Conservation (phyloP, 192 early-diverging fungal genomes). For the Coemansia sp. region DNA sequence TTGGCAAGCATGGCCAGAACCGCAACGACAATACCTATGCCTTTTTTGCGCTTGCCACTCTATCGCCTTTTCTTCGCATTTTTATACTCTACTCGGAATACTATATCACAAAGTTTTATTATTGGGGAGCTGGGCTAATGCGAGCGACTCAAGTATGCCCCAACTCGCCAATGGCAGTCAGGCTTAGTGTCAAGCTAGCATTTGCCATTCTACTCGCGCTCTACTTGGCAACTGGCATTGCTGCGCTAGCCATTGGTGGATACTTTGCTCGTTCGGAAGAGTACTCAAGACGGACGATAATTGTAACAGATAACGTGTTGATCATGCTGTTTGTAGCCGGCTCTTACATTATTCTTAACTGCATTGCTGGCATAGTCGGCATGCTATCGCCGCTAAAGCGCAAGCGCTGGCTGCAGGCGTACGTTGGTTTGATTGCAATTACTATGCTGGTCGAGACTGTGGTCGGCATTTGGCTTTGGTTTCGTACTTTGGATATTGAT, state of each 20-base stretch:
- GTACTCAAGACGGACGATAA: slow-evolving; percentile 19
- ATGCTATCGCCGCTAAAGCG: slow-evolving; percentile 28
- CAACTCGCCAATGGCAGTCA: slow-evolving; percentile 21
- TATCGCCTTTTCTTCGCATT: too few species aligned
- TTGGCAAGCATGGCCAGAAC: too few species aligned
- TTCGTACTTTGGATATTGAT: slow-evolving; percentile 27
- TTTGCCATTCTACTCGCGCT: slow-evolving; percentile 15
- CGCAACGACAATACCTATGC: too few species aligned
- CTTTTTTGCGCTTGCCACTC: not conserved
- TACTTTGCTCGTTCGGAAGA: slow-evolving; percentile 21
- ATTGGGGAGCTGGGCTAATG: not conserved
- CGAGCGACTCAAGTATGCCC: slow-evolving; percentile 3
- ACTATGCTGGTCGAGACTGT: slow-evolving; percentile 20
- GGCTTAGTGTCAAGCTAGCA: slow-evolving; percentile 12
- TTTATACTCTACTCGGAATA: not conserved
- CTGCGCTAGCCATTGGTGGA: slow-evolving; percentile 13
- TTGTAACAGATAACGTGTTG: slow-evolving; percentile 29
- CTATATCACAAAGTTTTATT: not conserved
- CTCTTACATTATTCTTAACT: slow-evolving; percentile 12
- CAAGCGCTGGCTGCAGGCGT: slow-evolving; percentile 25
- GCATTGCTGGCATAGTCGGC: slow-evolving; percentile 18
- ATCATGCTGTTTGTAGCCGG: slow-evolving; percentile 24
- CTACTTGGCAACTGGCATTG: slow-evolving; percentile 30
- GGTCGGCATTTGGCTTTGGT: slow-evolving; percentile 42
- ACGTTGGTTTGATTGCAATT: slow-evolving; percentile 9